Evolutionary conservation across 2,329 filamentous ascomycete genomes (phyloP).

Genomic region (Xylaria polymorpha): DNA sequence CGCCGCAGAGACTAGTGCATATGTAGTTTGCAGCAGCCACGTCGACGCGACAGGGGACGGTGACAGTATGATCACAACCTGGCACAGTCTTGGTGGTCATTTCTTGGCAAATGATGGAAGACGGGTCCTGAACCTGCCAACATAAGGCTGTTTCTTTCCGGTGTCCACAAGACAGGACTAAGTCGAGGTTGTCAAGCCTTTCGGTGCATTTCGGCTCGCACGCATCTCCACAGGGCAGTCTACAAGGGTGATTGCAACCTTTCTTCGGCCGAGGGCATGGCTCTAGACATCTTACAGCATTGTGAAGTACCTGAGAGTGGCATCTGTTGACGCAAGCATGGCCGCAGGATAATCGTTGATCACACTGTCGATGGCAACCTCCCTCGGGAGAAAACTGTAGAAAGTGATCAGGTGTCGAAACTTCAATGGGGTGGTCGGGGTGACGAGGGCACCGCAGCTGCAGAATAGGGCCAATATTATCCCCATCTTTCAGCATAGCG

Average conservation of each 20-base stretch:
- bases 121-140: constrained; percentile 58
- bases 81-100: constrained; percentile 61
- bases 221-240: constrained; percentile 55
- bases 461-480: constrained; percentile 56
- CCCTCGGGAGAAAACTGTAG: constrained; percentile 67
- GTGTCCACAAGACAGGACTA: constrained; percentile 59
- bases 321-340: constrained; percentile 60
- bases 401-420: constrained; percentile 69
- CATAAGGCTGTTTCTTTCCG: constrained; percentile 49
- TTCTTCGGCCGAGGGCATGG: constrained; percentile 56
- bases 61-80: constrained; percentile 65
- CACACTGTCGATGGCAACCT: constrained; percentile 67
- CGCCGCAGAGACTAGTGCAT: constrained; percentile 63
- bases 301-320: constrained; percentile 61
- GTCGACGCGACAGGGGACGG: constrained; percentile 62
- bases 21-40: constrained; percentile 55
- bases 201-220: constrained; percentile 56
- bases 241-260: constrained; percentile 60
- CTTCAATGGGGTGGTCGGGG: constrained; percentile 55
- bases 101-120: constrained; percentile 60
- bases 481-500: constrained; percentile 58
- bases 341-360: constrained; percentile 60
- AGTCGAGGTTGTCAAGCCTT: constrained; percentile 45
- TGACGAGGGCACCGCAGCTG: constrained; percentile 64
- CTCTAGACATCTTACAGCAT: constrained; percentile 59